These are phyloP conservation scores for Sechiopsis laciniata DNA, from an alignment of 306 rosid genomes.

Conservation along the genomic window DNA sequence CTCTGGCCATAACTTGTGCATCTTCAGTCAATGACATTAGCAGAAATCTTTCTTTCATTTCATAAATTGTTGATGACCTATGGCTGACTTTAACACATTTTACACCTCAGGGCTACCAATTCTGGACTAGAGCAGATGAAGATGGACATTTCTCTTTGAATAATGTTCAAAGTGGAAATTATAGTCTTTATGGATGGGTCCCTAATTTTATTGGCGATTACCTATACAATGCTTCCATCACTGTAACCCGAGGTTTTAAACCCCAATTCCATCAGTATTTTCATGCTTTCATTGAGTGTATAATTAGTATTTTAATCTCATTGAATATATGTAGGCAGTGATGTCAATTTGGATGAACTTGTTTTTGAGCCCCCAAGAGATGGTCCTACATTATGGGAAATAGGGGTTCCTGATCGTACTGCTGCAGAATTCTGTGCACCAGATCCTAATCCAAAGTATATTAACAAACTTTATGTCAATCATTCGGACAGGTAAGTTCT, in stretches of 20 bases:
- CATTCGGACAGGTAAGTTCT: constrained; percentile 67
- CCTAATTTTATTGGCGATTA: constrained; percentile 78
- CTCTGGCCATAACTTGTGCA: not conserved
- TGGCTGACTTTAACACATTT: not conserved
- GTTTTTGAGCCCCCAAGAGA: constrained; percentile 70
- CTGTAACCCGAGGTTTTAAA: constrained; percentile 50
- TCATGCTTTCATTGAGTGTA: not conserved
- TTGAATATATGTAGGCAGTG: constrained; percentile 38
- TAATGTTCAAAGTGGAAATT: constrained; percentile 44
- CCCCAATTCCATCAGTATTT: not conserved
- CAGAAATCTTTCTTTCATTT: not conserved
- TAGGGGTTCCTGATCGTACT: constrained; percentile 80
- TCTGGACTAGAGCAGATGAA: constrained; percentile 65
- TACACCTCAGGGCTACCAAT: constrained; percentile 64
- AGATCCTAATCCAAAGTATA: constrained; percentile 62
- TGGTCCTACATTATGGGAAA: constrained; percentile 94
- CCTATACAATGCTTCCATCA: constrained; percentile 36
- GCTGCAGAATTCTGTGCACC: constrained; percentile 77
- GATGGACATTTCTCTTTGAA: constrained; percentile 54
- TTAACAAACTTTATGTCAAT: constrained; percentile 64
- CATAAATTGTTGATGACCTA: not conserved
- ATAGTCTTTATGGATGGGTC: constrained; percentile 66
- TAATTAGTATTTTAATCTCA: not conserved
- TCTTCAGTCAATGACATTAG: constrained; percentile 1
- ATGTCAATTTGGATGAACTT: constrained; percentile 48